phyloP scores from a whole-genome alignment of 2,329 filamentous ascomycete species.

The Drechslera avenae region DNA sequence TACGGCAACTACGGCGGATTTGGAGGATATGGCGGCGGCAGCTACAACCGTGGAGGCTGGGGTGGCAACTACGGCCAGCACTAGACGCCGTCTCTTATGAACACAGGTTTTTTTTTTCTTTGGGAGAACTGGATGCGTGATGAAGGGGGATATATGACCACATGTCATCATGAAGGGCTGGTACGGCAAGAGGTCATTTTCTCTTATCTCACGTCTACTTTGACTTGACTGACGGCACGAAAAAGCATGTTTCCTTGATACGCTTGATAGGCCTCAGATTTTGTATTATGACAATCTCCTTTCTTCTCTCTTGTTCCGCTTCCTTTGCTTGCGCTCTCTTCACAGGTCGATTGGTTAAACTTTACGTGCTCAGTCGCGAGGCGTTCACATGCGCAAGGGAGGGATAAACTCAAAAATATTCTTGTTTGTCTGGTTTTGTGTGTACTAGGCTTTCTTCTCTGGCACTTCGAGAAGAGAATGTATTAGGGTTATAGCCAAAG shows the following conservation, averaged over 20 bases:
- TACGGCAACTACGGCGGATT: conserved; percentile 53
- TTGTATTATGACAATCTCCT: conserved; percentile 44
- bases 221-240: conserved; percentile 32
- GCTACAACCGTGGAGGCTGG: conserved; percentile 55
- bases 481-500: conserved; percentile 22
- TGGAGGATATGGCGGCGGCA: conserved; percentile 49
- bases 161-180: conserved; percentile 22
- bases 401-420: conserved; percentile 30
- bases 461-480: conserved; percentile 17
- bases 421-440: conserved; percentile 21
- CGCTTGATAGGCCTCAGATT: conserved; percentile 31
- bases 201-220: conserved; percentile 22
- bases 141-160: conserved; percentile 29
- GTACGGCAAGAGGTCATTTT: conserved; percentile 33
- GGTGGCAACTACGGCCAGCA: conserved; percentile 54
- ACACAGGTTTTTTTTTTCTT: conserved; percentile 1
- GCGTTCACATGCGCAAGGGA: conserved; percentile 36
- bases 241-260: conserved; percentile 35
- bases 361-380: conserved; percentile 28
- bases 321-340: conserved; percentile 43
- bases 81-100: conserved; percentile 22
- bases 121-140: conserved; percentile 8
- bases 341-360: conserved; percentile 24
- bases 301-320: conserved; percentile 31
- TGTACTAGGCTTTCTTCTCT: conserved; percentile 18